Base-by-base conservation (phyloP, 768 basidiomycete species). In the Boletus sensibilis region DNA sequence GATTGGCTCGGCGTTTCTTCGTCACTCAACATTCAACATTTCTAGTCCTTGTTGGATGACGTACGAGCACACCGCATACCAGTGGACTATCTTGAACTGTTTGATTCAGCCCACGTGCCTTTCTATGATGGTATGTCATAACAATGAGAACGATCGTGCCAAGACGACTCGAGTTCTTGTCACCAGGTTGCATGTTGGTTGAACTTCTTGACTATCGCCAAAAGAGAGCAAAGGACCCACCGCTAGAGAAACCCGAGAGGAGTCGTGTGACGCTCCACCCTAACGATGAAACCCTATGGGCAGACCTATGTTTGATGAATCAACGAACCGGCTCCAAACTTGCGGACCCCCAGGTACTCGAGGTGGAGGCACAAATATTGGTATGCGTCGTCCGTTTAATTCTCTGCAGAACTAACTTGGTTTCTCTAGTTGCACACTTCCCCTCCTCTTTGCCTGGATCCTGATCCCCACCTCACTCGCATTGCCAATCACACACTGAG, bases 31-130 rank as follows among this genome's bases (percentile, higher is more conserved):
- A 18, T 47, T 21, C 46, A 25, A 53, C 21, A 13, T 42, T 43
- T 55, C 23, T 64, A 93, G 91, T 85, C 87, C 43, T 72, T 94
- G 8, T 77, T 94, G 39, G 92, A 94, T 64, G 92, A 94, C 66
- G 85, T 94, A 52, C 83, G 89, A 45, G 86, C 86, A 9, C 83
- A 89, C 62, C 80, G 90, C 45, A 92, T 94, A 78, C 92, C 92
- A 13, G 84, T 88, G 31, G 92, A 94, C 73, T 92, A 90, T 68
- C 76, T 92, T 13, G 88, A 92, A 57, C 72, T 92, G 29, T 92
- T 94, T 62, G 88, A 94, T 58, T 73, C 79, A 21, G 82, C 84
- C 4, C 79, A 78, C 54, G 79, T 91, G 4, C 88, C 89, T 21
- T 94, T 91, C 71, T 94, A 92, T 69, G 88, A 93, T 68, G 92